phyloP scores from a whole-genome alignment of 805 yeast genomes.

The Debaryomyces castellii region DNA sequence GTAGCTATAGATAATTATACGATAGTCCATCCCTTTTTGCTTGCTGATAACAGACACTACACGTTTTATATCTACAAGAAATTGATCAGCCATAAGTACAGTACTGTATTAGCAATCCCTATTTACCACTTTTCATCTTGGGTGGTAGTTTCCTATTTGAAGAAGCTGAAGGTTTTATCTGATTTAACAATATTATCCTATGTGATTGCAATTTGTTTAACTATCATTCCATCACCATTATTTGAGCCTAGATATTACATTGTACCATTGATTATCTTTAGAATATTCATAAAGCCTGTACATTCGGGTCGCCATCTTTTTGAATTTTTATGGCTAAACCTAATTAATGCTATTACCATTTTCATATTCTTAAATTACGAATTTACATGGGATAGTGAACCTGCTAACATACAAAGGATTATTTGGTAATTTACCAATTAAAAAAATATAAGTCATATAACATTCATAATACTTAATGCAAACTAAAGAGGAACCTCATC shows the following conservation, averaged over 20 bases:
- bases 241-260: conserved; percentile 94
- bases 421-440: conserved; percentile 67
- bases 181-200: conserved; percentile 49
- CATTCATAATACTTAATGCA: neutral
- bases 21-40: conserved; percentile 80
- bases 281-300: conserved; percentile 43
- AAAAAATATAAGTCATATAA: neutral
- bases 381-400: conserved; percentile 68
- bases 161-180: conserved; percentile 13
- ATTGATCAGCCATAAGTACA: conserved; percentile 51
- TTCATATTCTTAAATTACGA: conserved; percentile 58
- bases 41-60: conserved; percentile 93
- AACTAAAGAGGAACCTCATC: neutral
- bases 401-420: conserved; percentile 64
- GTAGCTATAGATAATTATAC: conserved; percentile 59
- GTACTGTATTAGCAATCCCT: conserved; percentile 55
- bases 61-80: conserved; percentile 82
- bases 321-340: conserved; percentile 65
- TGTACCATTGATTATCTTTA: conserved; percentile 74
- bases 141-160: conserved; percentile 21
- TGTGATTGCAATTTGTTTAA: conserved; percentile 50
- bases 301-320: conserved; percentile 32
- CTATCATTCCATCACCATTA: conserved; percentile 85
- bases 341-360: conserved; percentile 54
- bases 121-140: conserved; percentile 64